Evolutionary conservation across 2,329 filamentous ascomycete species (phyloP), one percentile per base, ranked within the genome.

Genomic region (Nannizziopsis arthrosporioides): DNA sequence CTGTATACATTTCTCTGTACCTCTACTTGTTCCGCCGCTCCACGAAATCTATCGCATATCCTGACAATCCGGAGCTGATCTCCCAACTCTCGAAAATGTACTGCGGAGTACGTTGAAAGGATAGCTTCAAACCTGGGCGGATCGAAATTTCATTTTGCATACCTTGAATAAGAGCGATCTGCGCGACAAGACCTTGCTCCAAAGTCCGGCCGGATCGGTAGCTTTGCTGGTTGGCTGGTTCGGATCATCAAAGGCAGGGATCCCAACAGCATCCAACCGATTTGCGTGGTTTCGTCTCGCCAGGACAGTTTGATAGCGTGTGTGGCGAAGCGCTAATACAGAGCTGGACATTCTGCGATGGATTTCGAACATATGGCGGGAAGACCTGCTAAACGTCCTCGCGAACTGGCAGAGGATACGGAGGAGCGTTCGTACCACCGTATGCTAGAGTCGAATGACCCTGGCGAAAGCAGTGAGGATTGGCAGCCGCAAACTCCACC

Each of bases 381-480:
- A 38, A 44, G 47, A 41, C 50, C 50, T 36, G 47, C 51, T 44
- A 51, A 48, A 42, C 51, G 49, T 50, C 50, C 45, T 49, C 50
- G 49, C 45, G 50, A 51, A 50, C 53, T 47, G 39, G 45, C 47
- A 18, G 49, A 49, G 32, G 42, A n/a, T 12, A 34, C 15, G 35
- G 46, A 37, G 39, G 44, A 51, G 27, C 45, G 44, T 22, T 52
- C 51, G 54, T 55, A 54, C 54, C 42, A 54, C 52, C 43, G 47
- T 17, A 52, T 40, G 42, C 27, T 31, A 40, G 40, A n/a, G 10
- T 27, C 42, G 18, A 48, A 43, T 48, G 47, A 54, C 18, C 30
- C 45, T 31, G 53, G 47, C 42, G 50, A 54, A 46, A 54, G 44
- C 51, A 51, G 49, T 42, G 54, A 53, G 52, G 49, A 55, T 52